Evolutionary conservation across 2,329 filamentous ascomycete species (phyloP), one percentile per base, ranked within the genome.

Genomic region (Trichoderma sp.): DNA sequence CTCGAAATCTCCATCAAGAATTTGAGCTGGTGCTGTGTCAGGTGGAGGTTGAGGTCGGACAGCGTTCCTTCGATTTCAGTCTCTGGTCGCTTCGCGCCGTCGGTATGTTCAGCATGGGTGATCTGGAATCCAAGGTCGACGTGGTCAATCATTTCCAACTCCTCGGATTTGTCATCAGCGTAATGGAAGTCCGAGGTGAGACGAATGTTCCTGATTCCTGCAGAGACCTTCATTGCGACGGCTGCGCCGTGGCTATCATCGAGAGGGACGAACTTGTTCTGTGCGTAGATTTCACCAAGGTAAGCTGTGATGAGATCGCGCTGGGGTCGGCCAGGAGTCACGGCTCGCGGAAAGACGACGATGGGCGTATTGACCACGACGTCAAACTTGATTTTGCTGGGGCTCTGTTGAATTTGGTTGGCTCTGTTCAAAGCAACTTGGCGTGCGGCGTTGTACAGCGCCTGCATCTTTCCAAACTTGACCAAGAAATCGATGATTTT

Each of bases 391-490:
- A 98, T 91, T 68, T 92, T 92, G 72, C 89, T 92, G 0, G 91
- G 91, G 73, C 88, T 93, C 73, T 98, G 90, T 73, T 98, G 95
- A 6, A 99, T 86, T 73, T 97, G 93, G 66, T 87, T 96, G 10
- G 95, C 96, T 76, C 97, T 93, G 67, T 91, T 94, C 45, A 95
- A 92, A 3, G 96, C 95, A 45, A 94, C 96, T 77, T 97, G 92
- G 41, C 96, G 88, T 14, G 96, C 95, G 48, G 95, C 94, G 74
- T 99, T 99, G 81, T 97, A 99, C 61, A 99, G 90, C 24, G 95
- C 94, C 77, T 99, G 95, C 95, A 99, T 99, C 78, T 96, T 97
- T 67, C 96, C 95, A 75, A 99, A 99, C 73, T 99, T 99, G 75
- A 99, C 93, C 50, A 96, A 82, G 77, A 99, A 99, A 70, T 96